Base-by-base conservation (phyloP, 768 basidiomycete species). In the Mycena floridula region DNA sequence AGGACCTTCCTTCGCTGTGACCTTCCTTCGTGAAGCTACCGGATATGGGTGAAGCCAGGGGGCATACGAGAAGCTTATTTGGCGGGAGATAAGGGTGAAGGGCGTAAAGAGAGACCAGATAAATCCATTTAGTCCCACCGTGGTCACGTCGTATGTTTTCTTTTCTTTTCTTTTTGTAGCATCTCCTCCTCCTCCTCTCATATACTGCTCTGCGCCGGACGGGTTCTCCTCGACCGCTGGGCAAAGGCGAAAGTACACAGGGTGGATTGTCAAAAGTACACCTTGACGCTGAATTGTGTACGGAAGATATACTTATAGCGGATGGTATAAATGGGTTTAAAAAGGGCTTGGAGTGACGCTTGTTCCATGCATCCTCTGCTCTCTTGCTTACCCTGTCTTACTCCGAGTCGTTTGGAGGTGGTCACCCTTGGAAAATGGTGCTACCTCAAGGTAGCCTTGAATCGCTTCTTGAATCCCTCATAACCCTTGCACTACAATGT, bases 171-270 rank as follows among this genome's bases (percentile, higher is more conserved):
- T 23, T 25, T 30, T 25, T 32, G 69, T 89, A 7, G 93, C 92
- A 68, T 95, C 95, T 69, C 93, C 92, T 15, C 85, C 94, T 62
- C 93, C 95, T 64, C 89, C 96, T 77, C 81, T 97, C 58, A 98
- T 97, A 60, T 91, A 89, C 22, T 80, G 92, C 43, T 86, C 96
- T 74, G 95, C 97, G 65, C 96, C 94, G 0, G 94, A 97, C 57
- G 88, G 84, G 0, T 92, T 93, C 61, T 73, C 79, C 9, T 64
- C 80, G 3, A 69, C 81, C 12, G 82, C 81, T 35, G 83, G 85
- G n/a, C n/a, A n/a, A n/a, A n/a, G n/a, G n/a, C n/a, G n/a, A n/a
- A n/a, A n/a, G n/a, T n/a, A n/a, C n/a, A n/a, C n/a, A n/a, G n/a
- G n/a, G n/a, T n/a, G n/a, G n/a, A n/a, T n/a, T n/a, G n/a, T 24